Evolutionary conservation across 495 filamentous ascomycete genomes (phyloP), one percentile per base, ranked within the genome.

Genomic region (Penicillium silybi): DNA sequence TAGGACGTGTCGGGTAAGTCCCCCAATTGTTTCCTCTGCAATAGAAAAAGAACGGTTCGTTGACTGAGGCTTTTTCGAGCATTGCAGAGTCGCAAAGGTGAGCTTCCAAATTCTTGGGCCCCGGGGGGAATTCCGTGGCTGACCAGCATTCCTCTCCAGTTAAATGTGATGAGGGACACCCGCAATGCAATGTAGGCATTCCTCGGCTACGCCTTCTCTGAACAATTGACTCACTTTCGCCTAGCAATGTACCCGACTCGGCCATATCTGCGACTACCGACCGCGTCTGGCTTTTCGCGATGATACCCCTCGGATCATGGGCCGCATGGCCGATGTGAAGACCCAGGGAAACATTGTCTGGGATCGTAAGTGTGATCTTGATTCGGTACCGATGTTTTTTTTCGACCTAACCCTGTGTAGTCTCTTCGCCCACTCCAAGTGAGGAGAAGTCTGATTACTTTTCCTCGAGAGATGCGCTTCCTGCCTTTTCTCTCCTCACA

Each of bases 231-330:
- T 46, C 23, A 46, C 23, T 20, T 15, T 46, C 39, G 16, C 42
- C 9, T 51, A 80, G 79, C 79, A 81, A 74, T 83, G 80, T 61
- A 67, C 72, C 29, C 71, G 80, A 41, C 67, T 83, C 11, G 75
- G 78, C 18, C 79, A 83, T 63, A 62, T 65, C 27, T 83, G 80
- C 54, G 80, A 83, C 54, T 83, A 83, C 50, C 78, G 72, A 47
- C 79, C 80, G 8, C 71, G 79, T 20, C 60, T 82, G 11, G 70
- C 75, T 19, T 83, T 81, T 56, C 72, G 74, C 48, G 78, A 83
- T 59, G 80, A 82, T 47, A 82, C 80, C 13, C 70, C 72, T 25
- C 68, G 80, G 41, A 73, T 81, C 32, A 68, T 80, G 56, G 75
- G 78, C 46, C 78, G 78, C 19, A 81, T 82, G 75, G 64, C 73